Evolutionary conservation across 805 yeast species (phyloP), one percentile per base, ranked within the genome.

Genomic region (Wickerhamomyces strasburgensis): DNA sequence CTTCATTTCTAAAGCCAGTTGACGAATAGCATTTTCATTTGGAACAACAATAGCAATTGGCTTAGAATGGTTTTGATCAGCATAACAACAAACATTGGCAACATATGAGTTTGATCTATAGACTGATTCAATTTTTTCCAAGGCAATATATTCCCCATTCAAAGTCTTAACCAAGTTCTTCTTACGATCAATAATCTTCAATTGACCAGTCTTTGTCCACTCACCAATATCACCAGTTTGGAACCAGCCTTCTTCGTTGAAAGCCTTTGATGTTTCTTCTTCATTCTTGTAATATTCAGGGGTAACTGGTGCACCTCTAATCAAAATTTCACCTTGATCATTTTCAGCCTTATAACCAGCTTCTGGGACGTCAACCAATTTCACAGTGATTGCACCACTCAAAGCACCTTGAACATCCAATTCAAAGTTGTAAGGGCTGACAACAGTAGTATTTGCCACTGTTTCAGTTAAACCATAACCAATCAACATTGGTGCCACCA

Each of bases 401-500:
- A 89, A 67, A 39, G 86, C 79, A 60, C 98, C 98, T 31, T 83
- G 84, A 42, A 81, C 78, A 47, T 82, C 94, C 44, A 64, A 69
- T 55, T 83, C 90, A 51, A 83, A 77, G 53, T 73, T 71, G 18
- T 65, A 57, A 33, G 85, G 84, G 40, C 78, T 78, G 47, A 77
- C 60, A 51, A 93, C 72, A 29, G 85, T 68, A 14, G 90, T 73
- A 66, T 85, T 89, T 34, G 98, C 98, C 50, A 84, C 80, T 11
- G 98, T 89, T 65, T 93, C 98, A 27, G 98, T 93, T 50, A 93
- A 75, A 43, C 98, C 98, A 61, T 93, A 93, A 43, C 98, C 98
- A 54, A 89, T 70, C 52, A 93, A 72, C 84, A 90, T 74, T 43
- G 96, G 94, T 27, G 85, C 82, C 44, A 93, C 65, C 42, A 85